These are phyloP conservation scores for Cladophialophora bantiana DNA, from an alignment of 2,329 filamentous ascomycete genomes.

Conservation along the genomic window DNA sequence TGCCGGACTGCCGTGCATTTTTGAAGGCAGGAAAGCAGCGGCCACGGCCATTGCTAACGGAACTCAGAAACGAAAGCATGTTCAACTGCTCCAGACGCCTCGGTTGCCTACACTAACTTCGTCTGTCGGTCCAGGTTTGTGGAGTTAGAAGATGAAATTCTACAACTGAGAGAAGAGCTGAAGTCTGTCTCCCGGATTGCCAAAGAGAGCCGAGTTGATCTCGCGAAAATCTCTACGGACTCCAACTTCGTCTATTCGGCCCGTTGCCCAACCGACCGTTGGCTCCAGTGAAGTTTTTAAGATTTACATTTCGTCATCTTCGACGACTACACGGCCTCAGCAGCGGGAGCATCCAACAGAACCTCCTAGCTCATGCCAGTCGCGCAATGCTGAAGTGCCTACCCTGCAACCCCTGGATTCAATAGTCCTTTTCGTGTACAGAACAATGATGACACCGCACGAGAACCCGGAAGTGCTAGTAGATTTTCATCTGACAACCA, in stretches of 20 bases:
- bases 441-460: neutral
- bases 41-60: neutral
- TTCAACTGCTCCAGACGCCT: neutral
- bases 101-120: neutral
- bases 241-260: neutral
- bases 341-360: slow-evolving; percentile 1
- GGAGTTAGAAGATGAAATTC: neutral
- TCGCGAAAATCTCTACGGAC: neutral
- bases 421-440: neutral
- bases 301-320: neutral
- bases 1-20: neutral
- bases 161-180: slow-evolving; percentile 1
- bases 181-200: neutral
- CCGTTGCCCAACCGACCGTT: neutral
- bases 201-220: neutral
- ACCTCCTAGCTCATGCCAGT: neutral
- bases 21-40: neutral
- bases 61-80: slow-evolving; percentile 4
- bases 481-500: neutral
- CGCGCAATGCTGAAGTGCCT: neutral
- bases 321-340: neutral
- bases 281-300: neutral
- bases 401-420: neutral
- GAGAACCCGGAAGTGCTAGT: neutral
- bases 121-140: neutral